A percentile compares a stretch with the other conserved stretches of the same genome.
phyloP scores from a whole-genome alignment of 768 basidiomycete species.

The Macrolepiota fuliginosa region DNA sequence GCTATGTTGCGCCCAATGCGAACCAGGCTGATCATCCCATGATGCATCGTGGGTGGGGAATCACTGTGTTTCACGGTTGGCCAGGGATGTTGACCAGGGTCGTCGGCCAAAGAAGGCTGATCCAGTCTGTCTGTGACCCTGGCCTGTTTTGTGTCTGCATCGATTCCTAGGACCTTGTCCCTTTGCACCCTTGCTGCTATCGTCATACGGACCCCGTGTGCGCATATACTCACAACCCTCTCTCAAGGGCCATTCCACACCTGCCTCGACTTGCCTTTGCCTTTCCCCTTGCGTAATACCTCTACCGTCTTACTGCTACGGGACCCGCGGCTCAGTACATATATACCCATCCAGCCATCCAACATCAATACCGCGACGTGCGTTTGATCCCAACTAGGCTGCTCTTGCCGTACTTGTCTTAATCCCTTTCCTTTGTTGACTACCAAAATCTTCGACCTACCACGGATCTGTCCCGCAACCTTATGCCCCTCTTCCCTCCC shows the following conservation, averaged over 20 bases:
- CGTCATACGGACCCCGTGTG: conserved; percentile 2
- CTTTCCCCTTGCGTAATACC: neutral
- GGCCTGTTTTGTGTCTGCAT: neutral
- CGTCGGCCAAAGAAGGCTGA: neutral
- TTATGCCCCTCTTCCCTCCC: conserved; percentile 14
- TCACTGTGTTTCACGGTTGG: neutral
- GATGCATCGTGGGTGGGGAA: conserved; percentile 6
- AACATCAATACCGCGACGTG: neutral
- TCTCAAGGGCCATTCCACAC: neutral
- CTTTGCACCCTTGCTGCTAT: conserved; percentile 3
- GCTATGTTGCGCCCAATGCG: neutral
- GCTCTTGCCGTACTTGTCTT: neutral
- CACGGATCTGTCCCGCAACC: conserved; percentile 12
- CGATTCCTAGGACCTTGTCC: neutral
- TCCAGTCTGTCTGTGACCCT: neutral
- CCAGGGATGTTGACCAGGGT: conserved; percentile 8
- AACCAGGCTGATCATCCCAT: conserved; percentile 1
- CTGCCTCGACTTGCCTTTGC: neutral
- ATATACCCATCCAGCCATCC: neutral
- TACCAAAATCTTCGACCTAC: neutral
- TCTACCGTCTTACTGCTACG: neutral
- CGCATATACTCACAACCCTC: neutral
- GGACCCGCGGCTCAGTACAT: neutral
- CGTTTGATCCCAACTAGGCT: neutral
- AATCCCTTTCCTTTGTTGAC: neutral